Base-by-base conservation (phyloP, 2,329 filamentous ascomycete species). In the Cercospora zeina region DNA sequence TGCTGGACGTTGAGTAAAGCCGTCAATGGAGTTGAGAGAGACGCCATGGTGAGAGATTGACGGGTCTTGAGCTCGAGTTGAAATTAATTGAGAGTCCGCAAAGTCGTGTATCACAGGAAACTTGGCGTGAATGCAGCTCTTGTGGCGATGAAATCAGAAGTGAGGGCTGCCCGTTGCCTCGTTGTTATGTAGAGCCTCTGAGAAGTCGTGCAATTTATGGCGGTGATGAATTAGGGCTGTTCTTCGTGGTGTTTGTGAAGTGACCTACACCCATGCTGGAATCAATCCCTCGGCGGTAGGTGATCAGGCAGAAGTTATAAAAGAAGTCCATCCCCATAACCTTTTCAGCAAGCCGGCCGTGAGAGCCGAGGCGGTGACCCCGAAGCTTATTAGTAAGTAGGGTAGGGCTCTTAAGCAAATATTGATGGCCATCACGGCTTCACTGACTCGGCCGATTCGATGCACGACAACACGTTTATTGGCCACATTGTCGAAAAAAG, bases 1-100 rank as follows among this genome's bases (percentile, higher is more conserved):
- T 97, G 93, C 77, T 96, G 89, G 84, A 97, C 96, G 82, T 90
- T 90, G 80, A 97, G 90, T 67, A 97, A 89, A 84, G 96, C 92
- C 69, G 93, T 97, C 73, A 92, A 82, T 68, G 89, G 87, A 55
- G 93, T 97, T 74, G 89, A 89, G 77, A 97, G 63, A 39, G 65
- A 37, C 7, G 61, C 63, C 63, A 65, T 65, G 87, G 82, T 89
- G 83, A 80, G 92, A 1, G 24, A 34, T 49, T n/a, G 50, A 33
- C 7, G 3, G 4, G 14, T 7, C 19, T 13, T n/a, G 21, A 49
- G 13, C 9, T 4, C 13, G 24, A 27, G 21, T 4, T 7, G 21
- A 19, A 27, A 5, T 13, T 27, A 24, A 1, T 49, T 14, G 21
- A 3, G 24, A 27, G 6, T n/a, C n/a, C n/a, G n/a, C n/a, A n/a